Percentiles rank a stretch among this genome's conserved stretches.
phyloP scores from a whole-genome alignment of 495 filamentous ascomycete genomes.

The Massariosphaeria phaeospora region DNA sequence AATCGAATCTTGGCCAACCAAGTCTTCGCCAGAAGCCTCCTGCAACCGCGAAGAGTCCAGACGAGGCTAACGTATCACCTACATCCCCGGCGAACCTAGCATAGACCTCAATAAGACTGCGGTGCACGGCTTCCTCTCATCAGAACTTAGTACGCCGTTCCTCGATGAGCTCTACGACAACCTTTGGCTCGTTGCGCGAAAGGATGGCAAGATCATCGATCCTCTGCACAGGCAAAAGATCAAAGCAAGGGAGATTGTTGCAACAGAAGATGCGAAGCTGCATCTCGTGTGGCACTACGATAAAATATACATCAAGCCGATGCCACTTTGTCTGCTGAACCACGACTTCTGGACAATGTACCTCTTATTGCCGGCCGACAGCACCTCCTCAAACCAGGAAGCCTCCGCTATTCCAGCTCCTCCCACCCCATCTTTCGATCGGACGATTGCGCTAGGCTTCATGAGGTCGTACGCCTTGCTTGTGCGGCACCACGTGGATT shows the following conservation, averaged over 20 bases:
- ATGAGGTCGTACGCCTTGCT: conserved; percentile 9
- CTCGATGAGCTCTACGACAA: conserved; percentile 2
- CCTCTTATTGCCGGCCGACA: not conserved
- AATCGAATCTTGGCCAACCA: conserved; percentile 2
- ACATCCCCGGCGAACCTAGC: conserved; percentile 3
- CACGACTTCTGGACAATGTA: not conserved
- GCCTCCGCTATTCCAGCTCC: conserved; percentile 1
- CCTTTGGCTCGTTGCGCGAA: conserved; percentile 1
- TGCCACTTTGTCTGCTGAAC: conserved; percentile 3
- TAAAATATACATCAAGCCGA: conserved; percentile 4
- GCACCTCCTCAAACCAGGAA: not conserved
- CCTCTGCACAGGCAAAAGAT: conserved; percentile 1
- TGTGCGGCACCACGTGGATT: conserved; percentile 2
- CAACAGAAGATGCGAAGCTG: not conserved
- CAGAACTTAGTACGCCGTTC: conserved; percentile 1
- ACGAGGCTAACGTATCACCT: conserved; percentile 3
- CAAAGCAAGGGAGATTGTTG: conserved; percentile 4
- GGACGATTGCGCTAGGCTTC: conserved; percentile 3
- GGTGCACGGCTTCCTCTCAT: conserved; percentile 1
- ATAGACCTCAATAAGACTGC: not conserved
- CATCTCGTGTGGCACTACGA: not conserved
- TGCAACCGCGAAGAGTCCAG: not conserved
- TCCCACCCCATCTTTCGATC: conserved; percentile 1
- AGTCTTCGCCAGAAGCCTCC: conserved; percentile 2
- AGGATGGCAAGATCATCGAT: not conserved